Conservation (phyloP, 2,329 filamentous ascomycete species). For the Conoideocrella luteorostrata region DNA sequence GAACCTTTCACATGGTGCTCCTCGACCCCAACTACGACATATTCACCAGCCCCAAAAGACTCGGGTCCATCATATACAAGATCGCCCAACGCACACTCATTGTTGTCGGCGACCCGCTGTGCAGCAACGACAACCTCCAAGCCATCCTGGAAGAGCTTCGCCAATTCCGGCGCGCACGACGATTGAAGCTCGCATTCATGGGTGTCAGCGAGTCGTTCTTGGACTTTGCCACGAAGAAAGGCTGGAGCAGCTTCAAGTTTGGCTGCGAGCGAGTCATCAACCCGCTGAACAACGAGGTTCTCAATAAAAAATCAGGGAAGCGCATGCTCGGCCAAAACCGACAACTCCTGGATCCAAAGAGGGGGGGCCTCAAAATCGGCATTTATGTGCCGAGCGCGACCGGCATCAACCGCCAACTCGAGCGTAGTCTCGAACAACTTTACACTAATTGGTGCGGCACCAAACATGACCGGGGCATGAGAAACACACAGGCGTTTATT, state of each 20-base stretch:
- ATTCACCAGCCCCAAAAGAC: slow-evolving; percentile 13
- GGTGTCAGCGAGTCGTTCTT: slow-evolving; percentile 14
- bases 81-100: slow-evolving; percentile 12
- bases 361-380: slow-evolving; percentile 11
- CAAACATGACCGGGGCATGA: slow-evolving; percentile 7
- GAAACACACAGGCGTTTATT: slow-evolving; percentile 14
- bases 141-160: slow-evolving; percentile 13
- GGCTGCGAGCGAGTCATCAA: slow-evolving; percentile 15
- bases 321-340: slow-evolving; percentile 16
- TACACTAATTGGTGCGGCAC: slow-evolving; percentile 15
- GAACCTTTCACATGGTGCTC: slow-evolving; percentile 17
- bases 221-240: slow-evolving; percentile 6
- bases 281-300: slow-evolving; percentile 13
- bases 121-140: slow-evolving; percentile 7
- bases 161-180: slow-evolving; percentile 6
- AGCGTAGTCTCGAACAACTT: slow-evolving; percentile 12
- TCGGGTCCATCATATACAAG: slow-evolving; percentile 15
- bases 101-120: slow-evolving; percentile 16
- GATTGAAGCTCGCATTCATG: slow-evolving; percentile 14
- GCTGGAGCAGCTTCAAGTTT: slow-evolving; percentile 14
- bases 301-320: slow-evolving; percentile 13
- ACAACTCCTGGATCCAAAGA: slow-evolving; percentile 13
- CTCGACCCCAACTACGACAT: slow-evolving; percentile 15
- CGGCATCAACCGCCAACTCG: slow-evolving; percentile 10
- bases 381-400: slow-evolving; percentile 1